Conservation (phyloP, 352 stramenopile genomes). For the Globisporangium yorkense region DNA sequence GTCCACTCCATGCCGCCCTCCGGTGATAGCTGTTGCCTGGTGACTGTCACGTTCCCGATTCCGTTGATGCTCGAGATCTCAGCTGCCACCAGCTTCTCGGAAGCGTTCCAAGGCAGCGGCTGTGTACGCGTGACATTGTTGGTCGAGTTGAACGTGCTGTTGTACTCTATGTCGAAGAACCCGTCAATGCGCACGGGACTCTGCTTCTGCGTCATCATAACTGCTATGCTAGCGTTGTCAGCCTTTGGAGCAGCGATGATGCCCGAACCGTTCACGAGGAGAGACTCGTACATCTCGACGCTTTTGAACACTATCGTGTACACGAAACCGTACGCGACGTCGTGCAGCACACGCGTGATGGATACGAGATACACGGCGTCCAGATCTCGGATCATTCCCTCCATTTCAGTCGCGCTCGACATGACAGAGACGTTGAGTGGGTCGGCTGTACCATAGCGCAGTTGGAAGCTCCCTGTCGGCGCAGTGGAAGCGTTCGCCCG, state of each 20-base stretch:
- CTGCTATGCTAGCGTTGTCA: background rate
- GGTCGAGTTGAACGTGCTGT: slow-evolving; percentile 34
- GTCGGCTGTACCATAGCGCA: slow-evolving; percentile 37
- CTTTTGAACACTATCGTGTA: slow-evolving; percentile 51
- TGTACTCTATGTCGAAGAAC: slow-evolving; percentile 41
- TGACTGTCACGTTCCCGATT: slow-evolving; percentile 43
- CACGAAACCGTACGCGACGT: slow-evolving; percentile 29
- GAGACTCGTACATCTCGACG: slow-evolving; percentile 34
- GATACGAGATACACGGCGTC: slow-evolving; percentile 29
- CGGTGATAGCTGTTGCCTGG: slow-evolving; percentile 25
- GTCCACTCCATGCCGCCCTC: slow-evolving; percentile 65
- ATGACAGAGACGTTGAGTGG: slow-evolving; percentile 17
- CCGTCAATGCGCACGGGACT: slow-evolving; percentile 37
- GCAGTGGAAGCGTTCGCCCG: slow-evolving; percentile 10
- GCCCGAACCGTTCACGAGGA: slow-evolving; percentile 20
- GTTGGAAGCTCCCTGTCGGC: slow-evolving; percentile 28
- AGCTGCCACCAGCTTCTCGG: slow-evolving; percentile 12
- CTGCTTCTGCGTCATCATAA: slow-evolving; percentile 24
- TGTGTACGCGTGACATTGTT: slow-evolving; percentile 17
- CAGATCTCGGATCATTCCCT: slow-evolving; percentile 27
- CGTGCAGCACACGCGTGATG: slow-evolving; percentile 14
- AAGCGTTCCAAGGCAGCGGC: slow-evolving; percentile 55
- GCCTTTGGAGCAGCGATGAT: slow-evolving; percentile 14
- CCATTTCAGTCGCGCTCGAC: slow-evolving; percentile 17
- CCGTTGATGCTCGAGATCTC: slow-evolving; percentile 44